Base-by-base conservation (phyloP, 495 filamentous ascomycete genomes). In the Xylaria castorea region DNA sequence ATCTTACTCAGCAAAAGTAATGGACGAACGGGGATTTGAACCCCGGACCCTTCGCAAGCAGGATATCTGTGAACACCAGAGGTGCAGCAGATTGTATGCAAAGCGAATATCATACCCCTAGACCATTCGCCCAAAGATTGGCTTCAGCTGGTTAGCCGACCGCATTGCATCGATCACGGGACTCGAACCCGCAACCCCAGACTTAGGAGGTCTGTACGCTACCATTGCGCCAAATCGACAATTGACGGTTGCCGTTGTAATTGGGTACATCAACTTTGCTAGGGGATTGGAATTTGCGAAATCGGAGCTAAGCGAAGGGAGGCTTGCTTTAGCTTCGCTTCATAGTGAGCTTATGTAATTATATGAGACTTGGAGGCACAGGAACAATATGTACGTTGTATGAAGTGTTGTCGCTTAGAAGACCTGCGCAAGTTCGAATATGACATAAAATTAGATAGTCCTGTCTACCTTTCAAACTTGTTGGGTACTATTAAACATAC, bases 181-280 rank as follows among this genome's bases (percentile, higher is more conserved):
- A 71, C 70, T 71, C 70, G 70, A 71, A 71, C 70, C 70, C 70
- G 63, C 70, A 72, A 72, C 70, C 63, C 63, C 27, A 61, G 51
- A 61, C 70, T 72, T 72, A 72, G 62, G 70, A 67, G 63, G 70
- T 61, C 51, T 61, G 38, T 61, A 61, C 70, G 63, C 70, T 67
- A 72, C 70, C 70, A 72, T 72, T 72, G 63, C 63, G 70, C 63
- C 63, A 72, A 72, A 63, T 63, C 58, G 60, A 53, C 68, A 1
- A 11, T 3, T 57, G 53, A 8, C 1, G 30, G 3, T 4, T 6
- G 25, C 5, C 0, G 27, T 1, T 16, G 5, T 5, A 32, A 27
- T 12, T 57, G 27, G 25, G 27, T 4, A 12, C 38, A 42, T 42
- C 11, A 42, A 30, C 18, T 30, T 18, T 32, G 27, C 3, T 57